A percentile compares a stretch with the other conserved stretches of the same genome.
phyloP scores from a whole-genome alignment of 106 monocot genomes.

The Dioscorea alata region DNA sequence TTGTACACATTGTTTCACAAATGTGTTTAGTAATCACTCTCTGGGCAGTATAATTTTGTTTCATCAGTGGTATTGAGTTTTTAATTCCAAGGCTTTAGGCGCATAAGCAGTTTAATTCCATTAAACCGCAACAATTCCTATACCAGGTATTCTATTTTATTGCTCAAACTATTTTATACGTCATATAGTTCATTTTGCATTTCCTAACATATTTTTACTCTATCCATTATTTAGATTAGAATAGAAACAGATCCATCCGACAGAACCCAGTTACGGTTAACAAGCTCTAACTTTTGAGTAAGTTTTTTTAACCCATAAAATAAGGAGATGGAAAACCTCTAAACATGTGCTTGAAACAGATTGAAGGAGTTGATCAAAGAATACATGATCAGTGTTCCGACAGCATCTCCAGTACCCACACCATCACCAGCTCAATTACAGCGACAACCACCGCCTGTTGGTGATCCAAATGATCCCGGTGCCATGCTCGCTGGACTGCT shows the following conservation, averaged over 20 bases:
- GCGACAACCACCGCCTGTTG: conserved; percentile 34
- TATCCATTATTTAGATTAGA: conserved; percentile 46
- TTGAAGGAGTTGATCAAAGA: conserved; percentile 97
- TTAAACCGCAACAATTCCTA: no score
- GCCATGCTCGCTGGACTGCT: conserved; percentile 85
- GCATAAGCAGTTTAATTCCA: no score
- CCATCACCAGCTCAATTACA: conserved; percentile 25
- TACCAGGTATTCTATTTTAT: no score
- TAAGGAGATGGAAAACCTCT: neutral
- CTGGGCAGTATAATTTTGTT: no score
- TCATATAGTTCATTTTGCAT: no score
- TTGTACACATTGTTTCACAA: no score
- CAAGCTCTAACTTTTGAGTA: conserved; percentile 86
- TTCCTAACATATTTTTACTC: no score
- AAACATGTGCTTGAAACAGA: conserved; percentile 28
- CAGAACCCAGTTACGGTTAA: conserved; percentile 91
- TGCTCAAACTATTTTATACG: no score
- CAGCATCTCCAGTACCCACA: conserved; percentile 16
- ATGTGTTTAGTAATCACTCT: no score
- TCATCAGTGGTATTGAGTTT: no score
- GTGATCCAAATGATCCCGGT: conserved; percentile 65
- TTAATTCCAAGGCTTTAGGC: no score
- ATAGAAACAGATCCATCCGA: conserved; percentile 96
- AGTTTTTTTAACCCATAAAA: neutral
- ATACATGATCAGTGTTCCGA: conserved; percentile 68